Base-by-base conservation (phyloP, 2,329 filamentous ascomycete species). In the Fusarium nelsonii region DNA sequence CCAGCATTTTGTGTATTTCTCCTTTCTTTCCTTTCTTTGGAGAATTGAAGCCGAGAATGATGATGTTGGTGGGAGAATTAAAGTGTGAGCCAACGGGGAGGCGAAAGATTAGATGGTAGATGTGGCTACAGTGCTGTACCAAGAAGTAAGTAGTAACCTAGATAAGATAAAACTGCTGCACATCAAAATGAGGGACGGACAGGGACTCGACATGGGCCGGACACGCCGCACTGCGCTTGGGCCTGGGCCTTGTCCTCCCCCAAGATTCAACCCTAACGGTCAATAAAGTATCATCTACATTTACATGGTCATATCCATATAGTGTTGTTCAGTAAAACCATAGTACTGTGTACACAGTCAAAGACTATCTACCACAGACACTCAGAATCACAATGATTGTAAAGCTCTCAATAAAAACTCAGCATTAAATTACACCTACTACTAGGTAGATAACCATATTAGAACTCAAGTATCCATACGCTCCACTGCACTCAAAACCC, bases 1-100 rank as follows among this genome's bases (percentile, higher is more conserved):
- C 96, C 81, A 99, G 83, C 95, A 98, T 98, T 60, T 72, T 78
- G 74, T 36, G 15, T 30, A 32, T 41, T 33, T 69, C 28, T 49
- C 52, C 59, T 30, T 20, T 18, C 32, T 36, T 26, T 14, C 6
- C n/a, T 39, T 16, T 28, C n/a, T n/a, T n/a, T n/a, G n/a, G 48
- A 56, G 58, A 50, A 51, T 57, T 43, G 15, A 49, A 62, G 48
- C 20, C 23, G 45, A 43, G 58, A 44, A 58, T 45, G 34, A 36
- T 44, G 70, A 58, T 62, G 40, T 37, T 55, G 52, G 58, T 64
- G 64, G 51, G 54, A 43, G 68, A 61, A 44, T 37, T 48, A 44
- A 57, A 45, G 61, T 51, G n/a, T 16, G 46, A 44, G 39, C 26
- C 58, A 53, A 45, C 45, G 32, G 54, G 55, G 70, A 68, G 67